Percentiles rank a stretch among this genome's conserved stretches.
Conservation (phyloP, 2,329 filamentous ascomycete species). For the Hypoxylon sp. region DNA sequence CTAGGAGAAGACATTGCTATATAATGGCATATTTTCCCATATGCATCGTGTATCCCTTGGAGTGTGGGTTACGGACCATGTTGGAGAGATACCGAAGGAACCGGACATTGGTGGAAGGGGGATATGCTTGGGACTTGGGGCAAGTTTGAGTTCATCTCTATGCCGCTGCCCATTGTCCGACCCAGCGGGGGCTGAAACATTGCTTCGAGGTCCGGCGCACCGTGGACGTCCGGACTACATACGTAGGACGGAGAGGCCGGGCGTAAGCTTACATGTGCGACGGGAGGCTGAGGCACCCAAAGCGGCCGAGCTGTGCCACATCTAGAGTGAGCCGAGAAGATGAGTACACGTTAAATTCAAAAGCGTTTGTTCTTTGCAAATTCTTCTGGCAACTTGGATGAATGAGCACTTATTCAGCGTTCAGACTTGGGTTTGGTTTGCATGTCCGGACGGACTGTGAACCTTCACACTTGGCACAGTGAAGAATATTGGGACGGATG, state of each 20-base stretch:
- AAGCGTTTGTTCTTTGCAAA: background rate
- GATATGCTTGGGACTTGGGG: constrained; percentile 24
- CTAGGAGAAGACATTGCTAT: constrained; percentile 17
- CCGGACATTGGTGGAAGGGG: constrained; percentile 41
- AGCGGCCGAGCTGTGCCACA: background rate
- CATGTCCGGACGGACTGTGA: constrained; percentile 2
- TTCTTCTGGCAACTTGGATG: background rate
- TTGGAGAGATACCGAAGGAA: constrained; percentile 46
- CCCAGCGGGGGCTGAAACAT: constrained; percentile 21
- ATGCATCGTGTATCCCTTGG: constrained; percentile 6
- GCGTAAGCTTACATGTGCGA: constrained; percentile 12
- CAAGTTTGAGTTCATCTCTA: constrained; percentile 31
- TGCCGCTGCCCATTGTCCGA: constrained; percentile 33
- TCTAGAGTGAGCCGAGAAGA: background rate
- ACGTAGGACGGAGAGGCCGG: background rate
- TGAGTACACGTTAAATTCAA: background rate
- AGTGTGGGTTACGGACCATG: constrained; percentile 38
- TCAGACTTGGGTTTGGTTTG: background rate
- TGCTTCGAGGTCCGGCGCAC: constrained; percentile 41
- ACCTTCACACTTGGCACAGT: background rate
- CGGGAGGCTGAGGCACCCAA: constrained; percentile 6
- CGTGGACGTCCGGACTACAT: constrained; percentile 14
- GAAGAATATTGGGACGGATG: background rate
- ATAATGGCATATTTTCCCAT: constrained; percentile 18
- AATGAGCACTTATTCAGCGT: background rate